These are phyloP conservation scores for Bjerkandera adusta DNA, from an alignment of 1,284 basidiomycete genomes.

Conservation along the genomic window DNA sequence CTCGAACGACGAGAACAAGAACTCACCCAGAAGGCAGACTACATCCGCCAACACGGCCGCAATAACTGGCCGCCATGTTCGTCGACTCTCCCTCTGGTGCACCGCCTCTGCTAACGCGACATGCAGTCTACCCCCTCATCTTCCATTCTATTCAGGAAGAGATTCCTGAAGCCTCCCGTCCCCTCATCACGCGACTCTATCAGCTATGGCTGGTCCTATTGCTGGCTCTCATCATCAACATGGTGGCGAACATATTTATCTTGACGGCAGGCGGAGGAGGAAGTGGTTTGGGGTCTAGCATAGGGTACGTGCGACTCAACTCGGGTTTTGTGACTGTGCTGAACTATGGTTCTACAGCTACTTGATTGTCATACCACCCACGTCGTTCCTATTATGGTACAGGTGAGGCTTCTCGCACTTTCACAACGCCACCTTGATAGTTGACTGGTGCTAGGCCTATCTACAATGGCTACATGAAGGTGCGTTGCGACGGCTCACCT, in stretches of 20 bases:
- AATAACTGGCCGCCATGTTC: conserved; percentile 90
- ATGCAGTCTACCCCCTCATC: conserved; percentile 86
- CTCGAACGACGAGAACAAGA: conserved; percentile 77
- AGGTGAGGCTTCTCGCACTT: conserved; percentile 43
- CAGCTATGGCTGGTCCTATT: conserved; percentile 85
- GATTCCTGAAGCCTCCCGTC: conserved; percentile 80
- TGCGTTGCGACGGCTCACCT: conserved; percentile 32
- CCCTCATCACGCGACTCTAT: conserved; percentile 83
- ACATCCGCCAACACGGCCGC: conserved; percentile 76
- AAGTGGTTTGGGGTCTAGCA: conserved; percentile 77
- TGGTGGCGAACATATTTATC: conserved; percentile 88
- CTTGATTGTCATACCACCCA: conserved; percentile 73
- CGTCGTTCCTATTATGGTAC: conserved; percentile 93
- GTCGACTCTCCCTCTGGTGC: conserved; percentile 28
- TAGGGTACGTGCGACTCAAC: conserved; percentile 55
- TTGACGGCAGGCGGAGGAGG: conserved; percentile 75
- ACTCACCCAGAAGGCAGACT: conserved; percentile 62
- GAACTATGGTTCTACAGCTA: conserved; percentile 53
- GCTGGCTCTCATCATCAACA: conserved; percentile 82
- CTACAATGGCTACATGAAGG: conserved; percentile 97
- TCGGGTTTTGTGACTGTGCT: not conserved
- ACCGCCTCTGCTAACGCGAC: conserved; percentile 16
- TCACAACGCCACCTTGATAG: conserved; percentile 12
- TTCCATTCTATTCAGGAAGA: conserved; percentile 91
- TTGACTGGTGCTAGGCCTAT: conserved; percentile 62